phyloP scores from a whole-genome alignment of 768 basidiomycete species.

The Cyclocybe aegerita region DNA sequence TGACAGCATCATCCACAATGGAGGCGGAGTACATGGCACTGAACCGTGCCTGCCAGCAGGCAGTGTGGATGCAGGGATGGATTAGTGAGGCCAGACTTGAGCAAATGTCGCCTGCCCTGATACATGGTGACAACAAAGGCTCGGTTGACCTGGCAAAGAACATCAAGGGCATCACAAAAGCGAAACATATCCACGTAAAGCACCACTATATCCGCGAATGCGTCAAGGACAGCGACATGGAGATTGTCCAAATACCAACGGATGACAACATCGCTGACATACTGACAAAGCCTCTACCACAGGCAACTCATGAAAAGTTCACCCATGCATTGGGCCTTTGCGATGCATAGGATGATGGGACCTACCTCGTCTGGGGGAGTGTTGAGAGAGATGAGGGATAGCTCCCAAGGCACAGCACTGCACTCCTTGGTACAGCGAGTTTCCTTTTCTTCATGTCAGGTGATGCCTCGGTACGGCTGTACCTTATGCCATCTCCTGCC shows the following conservation, averaged over 20 bases:
- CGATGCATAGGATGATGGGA: too few relatives aligned
- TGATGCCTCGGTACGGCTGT: too few relatives aligned
- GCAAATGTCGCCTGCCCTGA: too few relatives aligned
- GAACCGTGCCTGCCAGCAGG: background rate
- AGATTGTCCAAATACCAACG: conserved; percentile 22
- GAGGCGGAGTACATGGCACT: conserved; percentile 1
- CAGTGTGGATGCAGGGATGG: background rate
- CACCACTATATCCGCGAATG: conserved; percentile 26
- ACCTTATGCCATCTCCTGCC: too few relatives aligned
- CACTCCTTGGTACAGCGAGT: too few relatives aligned
- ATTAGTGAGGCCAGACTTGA: too few relatives aligned
- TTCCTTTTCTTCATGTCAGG: too few relatives aligned
- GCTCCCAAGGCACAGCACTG: too few relatives aligned
- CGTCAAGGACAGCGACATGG: conserved; percentile 14
- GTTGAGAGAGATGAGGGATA: too few relatives aligned
- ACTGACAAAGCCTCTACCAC: conserved; percentile 35
- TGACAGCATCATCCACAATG: background rate
- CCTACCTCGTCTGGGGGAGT: too few relatives aligned
- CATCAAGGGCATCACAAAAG: conserved; percentile 21
- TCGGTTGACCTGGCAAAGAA: conserved; percentile 26
- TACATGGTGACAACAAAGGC: conserved; percentile 24
- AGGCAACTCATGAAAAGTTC: conserved; percentile 6
- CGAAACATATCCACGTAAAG: conserved; percentile 31
- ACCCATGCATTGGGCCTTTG: too few relatives aligned
- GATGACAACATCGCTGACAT: conserved; percentile 34